Percentiles rank a stretch among this genome's conserved stretches.
phyloP scores from a whole-genome alignment of 495 filamentous ascomycete species.

The Neurospora terricola region DNA sequence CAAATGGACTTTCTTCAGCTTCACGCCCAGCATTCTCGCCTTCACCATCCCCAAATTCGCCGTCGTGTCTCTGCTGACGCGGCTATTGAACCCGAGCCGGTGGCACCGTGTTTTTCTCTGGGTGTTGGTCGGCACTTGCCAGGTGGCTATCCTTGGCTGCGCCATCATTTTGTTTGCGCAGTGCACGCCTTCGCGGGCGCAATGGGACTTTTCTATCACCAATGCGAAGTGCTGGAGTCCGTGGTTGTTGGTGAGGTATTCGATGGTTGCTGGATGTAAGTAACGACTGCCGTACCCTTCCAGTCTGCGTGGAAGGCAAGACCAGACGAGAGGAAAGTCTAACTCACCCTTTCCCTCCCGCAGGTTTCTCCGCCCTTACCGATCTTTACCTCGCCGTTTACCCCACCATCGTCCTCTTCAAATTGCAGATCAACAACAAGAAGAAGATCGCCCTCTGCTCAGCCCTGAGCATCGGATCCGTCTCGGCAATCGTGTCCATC shows the following conservation, averaged over 20 bases:
- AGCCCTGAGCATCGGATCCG: constrained; percentile 35
- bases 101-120: constrained; percentile 12
- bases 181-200: constrained; percentile 13
- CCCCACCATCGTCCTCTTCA: constrained; percentile 32
- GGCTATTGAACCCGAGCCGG: constrained; percentile 10
- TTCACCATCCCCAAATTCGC: constrained; percentile 20
- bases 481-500: constrained; percentile 20
- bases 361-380: constrained; percentile 33
- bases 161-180: constrained; percentile 17
- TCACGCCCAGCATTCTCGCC: constrained; percentile 14
- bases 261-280: constrained; percentile 32
- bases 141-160: constrained; percentile 13
- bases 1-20: constrained; percentile 14
- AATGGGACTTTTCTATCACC: constrained; percentile 8
- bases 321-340: background rate
- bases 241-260: constrained; percentile 30
- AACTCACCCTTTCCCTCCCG: background rate
- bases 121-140: constrained; percentile 17
- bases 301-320: background rate
- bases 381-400: constrained; percentile 43
- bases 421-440: constrained; percentile 31
- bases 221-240: constrained; percentile 21
- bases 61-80: constrained; percentile 15
- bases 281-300: background rate
- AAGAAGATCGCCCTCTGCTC: constrained; percentile 38